Percentiles rank a stretch among this genome's conserved stretches.
Conservation (phyloP, 768 basidiomycete species). For the Rhodotorula taiwanensis region DNA sequence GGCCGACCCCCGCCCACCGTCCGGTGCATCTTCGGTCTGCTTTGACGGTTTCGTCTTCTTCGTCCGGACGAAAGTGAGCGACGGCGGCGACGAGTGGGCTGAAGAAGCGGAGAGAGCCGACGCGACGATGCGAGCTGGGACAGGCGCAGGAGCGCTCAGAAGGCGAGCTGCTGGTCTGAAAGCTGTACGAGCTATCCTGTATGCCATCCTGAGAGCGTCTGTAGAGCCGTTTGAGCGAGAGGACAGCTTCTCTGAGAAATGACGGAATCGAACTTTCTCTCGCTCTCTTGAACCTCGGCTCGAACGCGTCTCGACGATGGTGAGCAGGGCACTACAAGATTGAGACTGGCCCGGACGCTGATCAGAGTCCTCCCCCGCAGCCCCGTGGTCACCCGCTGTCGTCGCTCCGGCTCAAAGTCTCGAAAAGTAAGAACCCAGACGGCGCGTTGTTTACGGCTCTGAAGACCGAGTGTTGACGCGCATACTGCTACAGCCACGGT, state of each 20-base stretch:
- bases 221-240: too few relatives aligned
- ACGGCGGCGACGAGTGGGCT: neutral
- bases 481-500: conserved; percentile 20
- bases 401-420: conserved; percentile 25
- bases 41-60: conserved; percentile 31
- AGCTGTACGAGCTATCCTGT: neutral
- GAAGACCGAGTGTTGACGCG: neutral
- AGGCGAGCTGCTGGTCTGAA: neutral
- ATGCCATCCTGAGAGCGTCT: conserved; percentile 4
- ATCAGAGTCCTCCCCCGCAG: neutral
- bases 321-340: too few relatives aligned
- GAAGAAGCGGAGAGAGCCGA: neutral
- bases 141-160: neutral
- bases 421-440: conserved; percentile 2
- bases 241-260: too few relatives aligned
- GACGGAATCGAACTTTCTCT: too few relatives aligned
- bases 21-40: conserved; percentile 8
- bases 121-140: neutral
- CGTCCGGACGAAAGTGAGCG: conserved; percentile 10
- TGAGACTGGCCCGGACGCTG: too few relatives aligned
- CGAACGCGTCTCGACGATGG: too few relatives aligned
- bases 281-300: too few relatives aligned
- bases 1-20: conserved; percentile 11
- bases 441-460: neutral
- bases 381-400: conserved; percentile 18